Base-by-base conservation (phyloP, 257 asterid species). In the Salvia rosmarinus region DNA sequence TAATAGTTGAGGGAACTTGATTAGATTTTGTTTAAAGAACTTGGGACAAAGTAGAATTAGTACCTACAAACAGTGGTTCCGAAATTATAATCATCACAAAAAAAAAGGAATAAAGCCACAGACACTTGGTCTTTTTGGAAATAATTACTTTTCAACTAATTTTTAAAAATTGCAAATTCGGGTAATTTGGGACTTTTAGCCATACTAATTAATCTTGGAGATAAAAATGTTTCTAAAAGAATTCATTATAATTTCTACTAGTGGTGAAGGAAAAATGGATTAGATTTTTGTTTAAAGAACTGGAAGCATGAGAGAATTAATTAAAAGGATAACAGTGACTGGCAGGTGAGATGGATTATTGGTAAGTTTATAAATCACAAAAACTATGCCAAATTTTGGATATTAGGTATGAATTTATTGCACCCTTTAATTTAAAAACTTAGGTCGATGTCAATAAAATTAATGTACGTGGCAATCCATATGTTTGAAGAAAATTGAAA, bases 321-420 rank as follows among this genome's bases (percentile, higher is more conserved):
- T 4, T 23, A 19, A 19, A 3, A 11, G 46, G 59, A 57, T 69
- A 55, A 58, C 21, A 50, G 55, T 40, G 66, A 23, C 61, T 52
- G 72, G 66, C 72, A 73, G 30, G 77, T 25, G 77, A 73, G 77
- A 73, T 64, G 40, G 50, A 73, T 37, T 51, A 25, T 64, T 73
- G 77, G 77, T 54, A 73, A 73, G 72, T 64, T 54, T 64, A 52
- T 52, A n/a, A 64, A 28, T 73, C 77, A 73, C 77, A 73, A 64
- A 64, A 50, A 52, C 1, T 11, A 64, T 73, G 39, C 72, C 77
- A 32, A 73, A 39, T 73, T 52, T 25, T 9, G 13, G 9, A 60
- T 37, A 37, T 73, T 73, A 73, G 77, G 77, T 28, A n/a, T 64
- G 71, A 25, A 52, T 39, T 73, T 28, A 73, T 51, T 39, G 47